phyloP scores from a whole-genome alignment of 2,329 filamentous ascomycete genomes.

The Neodidymelliopsis sp. region DNA sequence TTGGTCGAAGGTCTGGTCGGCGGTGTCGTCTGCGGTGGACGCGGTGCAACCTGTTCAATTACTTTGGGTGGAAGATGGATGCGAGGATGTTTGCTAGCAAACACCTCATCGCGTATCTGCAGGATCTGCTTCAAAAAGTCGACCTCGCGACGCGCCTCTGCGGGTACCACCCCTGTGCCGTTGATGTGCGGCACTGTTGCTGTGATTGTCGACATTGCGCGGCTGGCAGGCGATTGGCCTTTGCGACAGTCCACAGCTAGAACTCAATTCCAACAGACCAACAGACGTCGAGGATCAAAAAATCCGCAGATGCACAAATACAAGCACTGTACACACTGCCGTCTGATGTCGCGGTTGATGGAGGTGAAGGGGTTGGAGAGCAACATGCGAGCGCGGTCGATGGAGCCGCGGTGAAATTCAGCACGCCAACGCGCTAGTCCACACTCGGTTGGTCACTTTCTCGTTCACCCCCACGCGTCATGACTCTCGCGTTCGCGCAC shows the following conservation, averaged over 20 bases:
- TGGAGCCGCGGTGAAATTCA: conserved; percentile 18
- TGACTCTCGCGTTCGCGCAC: conserved; percentile 14
- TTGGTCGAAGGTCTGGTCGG: conserved; percentile 42
- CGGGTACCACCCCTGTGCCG: conserved; percentile 47
- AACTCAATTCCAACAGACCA: conserved; percentile 29
- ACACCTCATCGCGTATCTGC: conserved; percentile 78
- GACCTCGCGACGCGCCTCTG: conserved; percentile 52
- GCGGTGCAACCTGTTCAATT: conserved; percentile 52
- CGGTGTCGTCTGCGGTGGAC: conserved; percentile 37
- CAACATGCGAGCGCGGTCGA: conserved; percentile 21
- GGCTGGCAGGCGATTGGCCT: conserved; percentile 30
- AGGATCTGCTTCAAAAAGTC: conserved; percentile 77
- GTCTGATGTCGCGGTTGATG: conserved; percentile 31
- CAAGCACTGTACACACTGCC: conserved; percentile 32
- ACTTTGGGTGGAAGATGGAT: conserved; percentile 65
- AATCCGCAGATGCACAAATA: conserved; percentile 37
- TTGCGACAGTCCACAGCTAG: conserved; percentile 28
- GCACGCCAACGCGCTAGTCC: conserved; percentile 27
- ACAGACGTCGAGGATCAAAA: conserved; percentile 23
- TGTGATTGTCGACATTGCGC: conserved; percentile 43
- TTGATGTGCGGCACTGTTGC: conserved; percentile 41
- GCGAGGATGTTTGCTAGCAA: conserved; percentile 75
- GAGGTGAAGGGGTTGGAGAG: conserved; percentile 30
- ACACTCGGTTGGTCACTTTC: conserved; percentile 8
- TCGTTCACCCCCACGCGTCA: conserved; percentile 21